A percentile compares a stretch with the other conserved stretches of the same genome.
These are phyloP conservation scores for Cordyceps cicadae DNA, from an alignment of 2,329 filamentous ascomycete species.

Conservation along the genomic window DNA sequence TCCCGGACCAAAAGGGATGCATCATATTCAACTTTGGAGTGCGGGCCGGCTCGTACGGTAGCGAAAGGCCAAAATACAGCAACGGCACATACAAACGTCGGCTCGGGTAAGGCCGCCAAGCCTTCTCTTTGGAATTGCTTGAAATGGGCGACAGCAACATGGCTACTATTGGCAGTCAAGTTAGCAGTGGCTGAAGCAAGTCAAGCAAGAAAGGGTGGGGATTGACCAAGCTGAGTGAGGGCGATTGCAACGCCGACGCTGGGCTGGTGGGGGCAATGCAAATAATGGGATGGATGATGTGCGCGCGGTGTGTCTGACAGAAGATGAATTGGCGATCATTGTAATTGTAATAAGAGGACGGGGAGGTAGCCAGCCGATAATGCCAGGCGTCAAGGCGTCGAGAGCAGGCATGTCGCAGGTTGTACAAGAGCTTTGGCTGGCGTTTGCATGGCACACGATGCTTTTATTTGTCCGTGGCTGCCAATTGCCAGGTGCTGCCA, in stretches of 20 bases:
- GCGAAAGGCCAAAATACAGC: not conserved
- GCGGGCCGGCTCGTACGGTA: slow-evolving; percentile 4
- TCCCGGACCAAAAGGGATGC: not conserved
- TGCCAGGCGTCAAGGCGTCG: slow-evolving; percentile 1
- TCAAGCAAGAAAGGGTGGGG: not conserved
- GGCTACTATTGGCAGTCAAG: not conserved
- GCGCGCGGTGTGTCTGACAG: not conserved
- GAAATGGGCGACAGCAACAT: not conserved
- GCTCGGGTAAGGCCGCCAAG: not conserved
- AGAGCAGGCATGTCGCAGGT: not conserved
- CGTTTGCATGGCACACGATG: not conserved
- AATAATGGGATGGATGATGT: not conserved
- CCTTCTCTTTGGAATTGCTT: not conserved
- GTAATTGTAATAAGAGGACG: not conserved
- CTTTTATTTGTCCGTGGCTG: not conserved
- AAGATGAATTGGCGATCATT: not conserved
- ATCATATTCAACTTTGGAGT: not conserved
- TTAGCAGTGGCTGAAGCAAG: slow-evolving; percentile 2
- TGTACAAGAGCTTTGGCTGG: not conserved
- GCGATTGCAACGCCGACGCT: slow-evolving; percentile 1
- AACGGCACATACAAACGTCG: not conserved
- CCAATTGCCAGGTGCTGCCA: not conserved
- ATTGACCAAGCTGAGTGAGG: slow-evolving; percentile 1
- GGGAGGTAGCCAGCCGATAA: not conserved
- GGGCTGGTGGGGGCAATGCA: too few species aligned